Percentiles rank a stretch among this genome's conserved stretches.
Conservation (phyloP, 805 yeast species). For the Kazachstania viticola region DNA sequence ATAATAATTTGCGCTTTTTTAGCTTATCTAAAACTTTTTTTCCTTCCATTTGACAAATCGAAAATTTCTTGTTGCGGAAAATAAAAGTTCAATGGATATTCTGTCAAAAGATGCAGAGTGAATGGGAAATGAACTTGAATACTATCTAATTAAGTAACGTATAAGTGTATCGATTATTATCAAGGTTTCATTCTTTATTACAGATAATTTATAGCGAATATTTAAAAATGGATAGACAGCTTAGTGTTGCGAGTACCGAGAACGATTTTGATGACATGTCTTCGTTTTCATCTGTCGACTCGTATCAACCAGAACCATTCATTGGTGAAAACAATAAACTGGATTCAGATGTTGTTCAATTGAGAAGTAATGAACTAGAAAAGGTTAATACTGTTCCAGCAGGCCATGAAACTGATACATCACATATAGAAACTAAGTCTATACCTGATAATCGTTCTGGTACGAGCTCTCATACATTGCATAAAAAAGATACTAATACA, state of each 20-base stretch:
- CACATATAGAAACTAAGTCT: neutral
- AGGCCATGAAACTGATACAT: neutral
- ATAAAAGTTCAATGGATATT: no score
- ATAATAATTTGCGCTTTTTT: no score
- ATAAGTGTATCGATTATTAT: no score
- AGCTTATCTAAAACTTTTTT: no score
- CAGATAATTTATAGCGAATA: neutral
- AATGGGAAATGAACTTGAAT: no score
- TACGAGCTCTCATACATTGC: conserved; percentile 10
- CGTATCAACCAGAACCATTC: conserved; percentile 18
- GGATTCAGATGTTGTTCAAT: neutral
- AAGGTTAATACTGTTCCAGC: neutral
- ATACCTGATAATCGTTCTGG: conserved; percentile 2
- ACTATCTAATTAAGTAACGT: no score
- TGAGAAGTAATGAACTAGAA: neutral
- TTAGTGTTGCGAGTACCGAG: conserved; percentile 5
- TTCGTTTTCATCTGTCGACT: conserved; percentile 19
- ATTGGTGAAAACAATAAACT: conserved; percentile 5
- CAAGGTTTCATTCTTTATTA: neutral
- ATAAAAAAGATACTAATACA: conserved; percentile 8
- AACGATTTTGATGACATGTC: conserved; percentile 18
- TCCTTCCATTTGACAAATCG: no score
- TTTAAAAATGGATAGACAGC: neutral
- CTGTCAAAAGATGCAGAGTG: no score
- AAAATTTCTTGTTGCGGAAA: no score